Base-by-base conservation (phyloP, 2,329 filamentous ascomycete genomes). In the Paradendryphiella salina region DNA sequence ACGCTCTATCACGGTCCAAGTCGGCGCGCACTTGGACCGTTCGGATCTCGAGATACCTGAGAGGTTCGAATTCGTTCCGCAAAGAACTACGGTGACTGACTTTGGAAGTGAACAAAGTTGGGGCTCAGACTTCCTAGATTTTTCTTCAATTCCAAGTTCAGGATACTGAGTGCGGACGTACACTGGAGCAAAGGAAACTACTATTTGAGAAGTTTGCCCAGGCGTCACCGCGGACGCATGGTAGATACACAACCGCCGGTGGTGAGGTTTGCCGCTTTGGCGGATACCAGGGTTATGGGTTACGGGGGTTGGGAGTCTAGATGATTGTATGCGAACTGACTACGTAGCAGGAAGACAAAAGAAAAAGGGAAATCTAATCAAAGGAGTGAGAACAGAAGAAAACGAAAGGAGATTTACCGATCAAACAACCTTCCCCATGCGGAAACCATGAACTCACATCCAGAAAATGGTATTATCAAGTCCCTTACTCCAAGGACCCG, bases 1-100 rank as follows among this genome's bases (percentile, higher is more conserved):
- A n/a, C 69, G 75, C 3, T 60, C 60, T 5, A 74, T 79, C 47
- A 70, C 61, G 0, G 69, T 78, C 4, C 70, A 65, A 18, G 54
- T 77, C 6, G 69, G 73, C 18, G 74, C 72, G 5, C 56, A 57
- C 3, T 18, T 37, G 1, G 50, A 85, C 1, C 51, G 56, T 37
- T 64, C 64, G 2, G 57, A 57, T n/a, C 45, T 55, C n/a, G 58
- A 46, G 14, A 46, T 18, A 43, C 26, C 32, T 29, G 29, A 57
- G 39, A 59, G 50, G 3, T 67, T 66, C 29, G 49, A 66, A n/a
- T 69, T 64, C 38, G 63, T 70, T 10, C 67, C 65, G 8, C 62
- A 54, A 18, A 57, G 64, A 26, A 51, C 46, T 7, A 38, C 46
- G 0, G 52, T 57, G 4, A 46, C 41, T 3, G 46, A 64, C 20